Conservation (phyloP, 139 green algal genomes). For the Raphidocelis subcapitata region DNA sequence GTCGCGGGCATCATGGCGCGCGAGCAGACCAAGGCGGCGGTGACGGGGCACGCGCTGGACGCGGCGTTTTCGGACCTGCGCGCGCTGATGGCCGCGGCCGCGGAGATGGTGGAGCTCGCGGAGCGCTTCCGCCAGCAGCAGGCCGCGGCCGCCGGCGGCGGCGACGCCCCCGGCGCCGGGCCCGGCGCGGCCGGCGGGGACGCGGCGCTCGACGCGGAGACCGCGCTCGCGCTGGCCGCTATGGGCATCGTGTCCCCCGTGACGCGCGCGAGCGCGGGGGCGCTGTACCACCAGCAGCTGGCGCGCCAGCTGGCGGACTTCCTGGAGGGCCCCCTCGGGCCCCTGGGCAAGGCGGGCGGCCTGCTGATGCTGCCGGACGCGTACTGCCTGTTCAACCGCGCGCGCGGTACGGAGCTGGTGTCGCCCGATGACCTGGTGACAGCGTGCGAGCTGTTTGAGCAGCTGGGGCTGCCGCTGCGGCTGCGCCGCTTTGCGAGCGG, state of each 20-base stretch:
- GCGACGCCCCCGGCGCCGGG: constrained; percentile 5
- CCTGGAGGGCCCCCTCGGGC: constrained; percentile 46
- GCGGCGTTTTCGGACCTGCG: constrained; percentile 73
- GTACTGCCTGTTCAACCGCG: constrained; percentile 96
- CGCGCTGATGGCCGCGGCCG: constrained; percentile 76
- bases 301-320: constrained; percentile 87
- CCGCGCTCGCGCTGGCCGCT: constrained; percentile 75
- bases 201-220: constrained; percentile 63
- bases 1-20: constrained; percentile 43
- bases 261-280: constrained; percentile 81
- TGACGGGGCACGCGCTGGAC: constrained; percentile 29
- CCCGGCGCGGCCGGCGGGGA: constrained; percentile 10
- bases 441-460: constrained; percentile 47
- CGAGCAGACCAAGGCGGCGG: constrained; percentile 34
- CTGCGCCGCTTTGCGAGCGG: constrained; percentile 70
- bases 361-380: constrained; percentile 90
- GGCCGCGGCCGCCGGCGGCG: not conserved
- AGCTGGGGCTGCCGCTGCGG: constrained; percentile 45
- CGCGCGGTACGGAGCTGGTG: constrained; percentile 88
- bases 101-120: constrained; percentile 82
- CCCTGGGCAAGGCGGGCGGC: constrained; percentile 64
- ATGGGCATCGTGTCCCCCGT: constrained; percentile 90
- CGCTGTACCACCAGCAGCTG: constrained; percentile 83
- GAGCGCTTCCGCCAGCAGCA: constrained; percentile 55
- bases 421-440: constrained; percentile 93